These are phyloP conservation scores for Xylaria castorea DNA, from an alignment of 495 filamentous ascomycete genomes.

Conservation along the genomic window DNA sequence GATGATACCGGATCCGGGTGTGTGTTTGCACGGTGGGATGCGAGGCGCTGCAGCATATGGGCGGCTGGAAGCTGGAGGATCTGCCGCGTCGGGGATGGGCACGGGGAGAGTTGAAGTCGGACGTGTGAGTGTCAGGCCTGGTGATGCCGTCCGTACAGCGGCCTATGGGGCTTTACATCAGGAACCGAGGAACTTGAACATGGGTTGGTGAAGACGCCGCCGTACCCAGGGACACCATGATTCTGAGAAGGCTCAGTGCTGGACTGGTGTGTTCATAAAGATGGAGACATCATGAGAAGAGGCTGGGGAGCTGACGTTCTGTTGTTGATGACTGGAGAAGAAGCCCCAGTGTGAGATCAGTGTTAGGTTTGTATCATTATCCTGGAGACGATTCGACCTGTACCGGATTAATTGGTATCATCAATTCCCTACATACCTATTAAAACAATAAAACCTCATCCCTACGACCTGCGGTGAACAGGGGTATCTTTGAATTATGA, in stretches of 20 bases:
- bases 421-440: constrained; percentile 25
- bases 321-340: constrained; percentile 5
- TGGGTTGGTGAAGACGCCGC: constrained; percentile 5
- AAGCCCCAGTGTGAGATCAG: constrained; percentile 7
- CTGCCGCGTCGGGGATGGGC: not conserved
- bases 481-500: constrained; percentile 16
- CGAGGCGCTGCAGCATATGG: not conserved
- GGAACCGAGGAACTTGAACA: constrained; percentile 8
- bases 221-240: not conserved
- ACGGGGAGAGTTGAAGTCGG: constrained; percentile 2
- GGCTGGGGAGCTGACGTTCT: not conserved
- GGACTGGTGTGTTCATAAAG: not conserved
- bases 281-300: not conserved
- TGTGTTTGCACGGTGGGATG: not conserved
- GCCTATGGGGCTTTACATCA: constrained; percentile 33
- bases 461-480: not conserved
- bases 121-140: constrained; percentile 7
- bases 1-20: constrained; percentile 1
- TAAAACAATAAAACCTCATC: constrained; percentile 9
- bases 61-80: not conserved
- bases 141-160: constrained; percentile 27
- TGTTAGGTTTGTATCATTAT: constrained; percentile 33
- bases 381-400: constrained; percentile 2
- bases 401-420: constrained; percentile 19
- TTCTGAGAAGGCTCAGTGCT: not conserved